Conservation (phyloP, 31 red algal genomes). For the Porphyra umbilicalis region DNA sequence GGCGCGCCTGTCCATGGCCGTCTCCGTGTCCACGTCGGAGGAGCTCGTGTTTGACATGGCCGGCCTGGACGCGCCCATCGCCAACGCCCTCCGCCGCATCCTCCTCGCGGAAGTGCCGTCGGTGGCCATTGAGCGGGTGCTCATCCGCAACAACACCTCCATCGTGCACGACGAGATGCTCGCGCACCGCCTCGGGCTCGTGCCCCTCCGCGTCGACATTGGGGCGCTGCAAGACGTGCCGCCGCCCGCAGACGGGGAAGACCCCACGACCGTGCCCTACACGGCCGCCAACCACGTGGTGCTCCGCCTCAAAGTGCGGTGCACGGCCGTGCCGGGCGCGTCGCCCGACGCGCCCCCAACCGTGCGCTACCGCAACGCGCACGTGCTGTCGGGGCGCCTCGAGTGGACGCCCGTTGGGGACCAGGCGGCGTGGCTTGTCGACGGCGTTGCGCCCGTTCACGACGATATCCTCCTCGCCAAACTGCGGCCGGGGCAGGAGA, state of each 20-base stretch:
- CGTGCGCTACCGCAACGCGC: conserved; percentile 27
- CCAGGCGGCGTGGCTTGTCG: conserved; percentile 20
- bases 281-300: conserved; percentile 36
- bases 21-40: conserved; percentile 17
- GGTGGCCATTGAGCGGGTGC: conserved; percentile 84
- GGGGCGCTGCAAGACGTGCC: conserved; percentile 21
- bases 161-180: conserved; percentile 92
- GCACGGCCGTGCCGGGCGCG: conserved; percentile 4
- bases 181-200: conserved; percentile 86
- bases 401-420: conserved; percentile 44
- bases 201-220: conserved; percentile 65
- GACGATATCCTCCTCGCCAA: conserved; percentile 79
- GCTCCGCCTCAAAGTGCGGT: conserved; percentile 44
- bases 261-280: background rate
- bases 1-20: conserved; percentile 11
- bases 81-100: conserved; percentile 91
- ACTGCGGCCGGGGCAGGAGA: conserved; percentile 67
- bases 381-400: conserved; percentile 26
- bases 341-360: conserved; percentile 36
- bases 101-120: conserved; percentile 81
- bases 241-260: background rate
- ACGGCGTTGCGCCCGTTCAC: conserved; percentile 49
- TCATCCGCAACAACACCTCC: conserved; percentile 67
- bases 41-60: conserved; percentile 64
- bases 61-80: conserved; percentile 71